Evolutionary conservation across 805 yeast species (phyloP), one percentile per base, ranked within the genome.

Genomic region (Alloascoidea hylecoeti): DNA sequence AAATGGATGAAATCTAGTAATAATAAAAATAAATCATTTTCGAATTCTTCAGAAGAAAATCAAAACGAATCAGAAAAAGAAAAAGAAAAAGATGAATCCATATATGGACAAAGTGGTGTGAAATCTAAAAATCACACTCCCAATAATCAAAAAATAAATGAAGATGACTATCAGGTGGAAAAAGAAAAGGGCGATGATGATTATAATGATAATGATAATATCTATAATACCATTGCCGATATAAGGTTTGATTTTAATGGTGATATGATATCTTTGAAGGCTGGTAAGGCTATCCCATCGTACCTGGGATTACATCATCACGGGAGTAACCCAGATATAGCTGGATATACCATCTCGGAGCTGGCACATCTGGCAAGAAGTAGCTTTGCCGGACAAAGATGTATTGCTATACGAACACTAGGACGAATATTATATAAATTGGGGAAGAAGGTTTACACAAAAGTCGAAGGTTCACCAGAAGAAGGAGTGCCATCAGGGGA

Each of bases 181-280:
- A 35, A 49, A 6, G 46, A 57, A 0, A 57, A 62, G 56, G 46
- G 64, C 59, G 46, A 23, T 23, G 30, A 23, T 23, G 30, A 23
- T 23, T n/a, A n/a, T n/a, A 57, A 62, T 56, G 46, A 65, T 59
- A 46, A 23, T 23, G 30, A 23, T 23, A n/a, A 23, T 23, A 23
- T n/a, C 9, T 23, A 23, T 23, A 23, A 23, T 23, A 23, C 30
- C 30, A 23, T 23, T 23, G 9, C 78, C 3, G 85, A 81, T 38
- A 61, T 89, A 52, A 62, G 99, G 44, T 92, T 92, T 51, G 96
- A 89, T 50, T 86, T 92, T 56, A 64, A 74, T 37, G 98, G 96
- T 6, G 65, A 82, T 46, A 55, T 92, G 42, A 64, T 92, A 3
- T 64, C 76, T 4, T 78, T 80, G 4, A 55, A 64, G 1, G 64